These are phyloP conservation scores for Trypanosoma caninum DNA, from an alignment of 208 protist genomes.

Conservation along the genomic window DNA sequence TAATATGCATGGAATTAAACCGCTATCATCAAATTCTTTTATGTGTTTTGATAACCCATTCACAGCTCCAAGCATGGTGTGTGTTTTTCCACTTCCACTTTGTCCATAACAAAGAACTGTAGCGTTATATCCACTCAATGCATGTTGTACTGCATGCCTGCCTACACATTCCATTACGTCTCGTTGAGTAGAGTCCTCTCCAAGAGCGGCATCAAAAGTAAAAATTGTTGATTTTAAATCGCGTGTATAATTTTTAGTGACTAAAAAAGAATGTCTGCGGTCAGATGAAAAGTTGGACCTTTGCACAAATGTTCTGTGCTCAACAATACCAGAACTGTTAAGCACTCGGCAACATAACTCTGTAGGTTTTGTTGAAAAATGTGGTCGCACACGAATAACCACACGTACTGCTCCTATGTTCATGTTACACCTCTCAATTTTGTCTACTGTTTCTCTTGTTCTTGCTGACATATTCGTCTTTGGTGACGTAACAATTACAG, in stretches of 20 bases:
- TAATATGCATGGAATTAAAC: constrained; percentile 22
- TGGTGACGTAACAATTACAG: background rate
- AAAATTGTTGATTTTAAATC: constrained; percentile 28
- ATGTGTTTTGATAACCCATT: constrained; percentile 19
- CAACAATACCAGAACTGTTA: constrained; percentile 18
- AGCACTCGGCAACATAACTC: constrained; percentile 25
- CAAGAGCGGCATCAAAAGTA: constrained; percentile 70
- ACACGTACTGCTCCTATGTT: constrained; percentile 26
- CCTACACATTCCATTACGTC: constrained; percentile 72
- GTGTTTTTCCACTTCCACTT: constrained; percentile 90
- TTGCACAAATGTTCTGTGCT: constrained; percentile 20
- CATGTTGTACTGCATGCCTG: constrained; percentile 36
- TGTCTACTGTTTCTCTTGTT: background rate
- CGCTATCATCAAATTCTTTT: background rate
- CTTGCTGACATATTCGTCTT: background rate
- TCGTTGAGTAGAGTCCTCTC: constrained; percentile 41
- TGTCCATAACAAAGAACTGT: constrained; percentile 91
- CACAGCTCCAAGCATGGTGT: constrained; percentile 71
- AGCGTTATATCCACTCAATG: constrained; percentile 75
- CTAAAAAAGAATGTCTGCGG: too few relatives aligned
- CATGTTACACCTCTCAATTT: background rate
- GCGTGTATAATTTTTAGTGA: background rate
- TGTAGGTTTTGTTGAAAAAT: background rate
- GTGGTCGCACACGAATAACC: constrained; percentile 46
- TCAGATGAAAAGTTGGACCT: background rate